Conservation (phyloP, 768 basidiomycete genomes). For the Boletus vinaceobasis region DNA sequence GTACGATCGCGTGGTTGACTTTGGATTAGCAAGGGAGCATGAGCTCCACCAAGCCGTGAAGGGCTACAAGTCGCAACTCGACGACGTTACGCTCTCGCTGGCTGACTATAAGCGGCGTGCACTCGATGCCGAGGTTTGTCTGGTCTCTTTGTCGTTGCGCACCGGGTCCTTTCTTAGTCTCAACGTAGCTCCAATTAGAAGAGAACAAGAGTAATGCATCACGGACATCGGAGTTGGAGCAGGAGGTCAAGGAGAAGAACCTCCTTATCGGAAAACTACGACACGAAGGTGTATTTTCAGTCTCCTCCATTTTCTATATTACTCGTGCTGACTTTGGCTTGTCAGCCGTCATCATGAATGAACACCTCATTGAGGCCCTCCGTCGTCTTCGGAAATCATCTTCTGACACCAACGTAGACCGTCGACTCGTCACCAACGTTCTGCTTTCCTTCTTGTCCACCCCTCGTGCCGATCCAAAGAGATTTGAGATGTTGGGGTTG, state of each 20-base stretch:
- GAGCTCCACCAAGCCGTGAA: conserved; percentile 83
- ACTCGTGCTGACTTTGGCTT: background rate
- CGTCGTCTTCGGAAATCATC: conserved; percentile 85
- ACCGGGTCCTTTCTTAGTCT: conserved; percentile 1
- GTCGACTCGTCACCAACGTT: conserved; percentile 91
- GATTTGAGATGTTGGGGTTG: conserved; percentile 93
- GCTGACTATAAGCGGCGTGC: conserved; percentile 92
- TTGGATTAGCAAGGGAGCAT: conserved; percentile 72
- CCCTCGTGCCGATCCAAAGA: conserved; percentile 87
- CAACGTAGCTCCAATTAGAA: conserved; percentile 63
- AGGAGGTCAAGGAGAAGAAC: conserved; percentile 93
- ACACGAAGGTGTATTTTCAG: conserved; percentile 74
- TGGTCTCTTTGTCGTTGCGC: background rate
- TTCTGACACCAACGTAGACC: conserved; percentile 84
- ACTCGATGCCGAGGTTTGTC: conserved; percentile 76
- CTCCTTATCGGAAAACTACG: conserved; percentile 92
- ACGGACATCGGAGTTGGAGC: conserved; percentile 71
- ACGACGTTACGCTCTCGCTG: conserved; percentile 65
- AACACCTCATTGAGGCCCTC: conserved; percentile 97
- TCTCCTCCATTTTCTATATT: conserved; percentile 3
- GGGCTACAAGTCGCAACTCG: conserved; percentile 75
- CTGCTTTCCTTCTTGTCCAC: conserved; percentile 87
- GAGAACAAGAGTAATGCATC: conserved; percentile 66
- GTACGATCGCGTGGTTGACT: conserved; percentile 2
- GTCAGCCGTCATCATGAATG: conserved; percentile 92